These are phyloP conservation scores for Cladophialophora immunda DNA, from an alignment of 2,329 filamentous ascomycete species.

Conservation along the genomic window DNA sequence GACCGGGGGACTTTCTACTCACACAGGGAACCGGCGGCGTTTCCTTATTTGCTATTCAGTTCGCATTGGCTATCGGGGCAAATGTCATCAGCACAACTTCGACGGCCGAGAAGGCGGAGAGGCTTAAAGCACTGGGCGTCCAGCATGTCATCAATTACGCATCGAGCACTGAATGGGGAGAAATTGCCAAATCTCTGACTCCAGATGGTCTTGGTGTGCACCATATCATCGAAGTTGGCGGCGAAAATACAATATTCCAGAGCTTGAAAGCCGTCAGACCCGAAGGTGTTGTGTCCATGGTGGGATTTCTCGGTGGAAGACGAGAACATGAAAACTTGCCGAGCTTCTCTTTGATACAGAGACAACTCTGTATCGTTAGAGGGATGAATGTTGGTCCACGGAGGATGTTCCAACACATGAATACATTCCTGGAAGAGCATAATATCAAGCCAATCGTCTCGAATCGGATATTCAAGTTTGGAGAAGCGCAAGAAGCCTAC, in stretches of 20 bases:
- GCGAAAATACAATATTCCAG: conserved; percentile 65
- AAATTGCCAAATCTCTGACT: conserved; percentile 60
- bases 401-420: conserved; percentile 8
- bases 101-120: conserved; percentile 61
- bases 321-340: conserved; percentile 45
- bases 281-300: conserved; percentile 60
- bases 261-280: conserved; percentile 58
- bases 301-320: conserved; percentile 59
- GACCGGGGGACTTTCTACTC: conserved; percentile 64
- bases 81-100: conserved; percentile 68
- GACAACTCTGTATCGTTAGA: neutral
- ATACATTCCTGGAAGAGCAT: neutral
- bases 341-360: neutral
- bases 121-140: conserved; percentile 65
- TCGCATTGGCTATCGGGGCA: conserved; percentile 60
- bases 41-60: conserved; percentile 54
- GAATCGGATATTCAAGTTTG: conserved; percentile 63
- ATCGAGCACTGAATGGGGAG: conserved; percentile 66
- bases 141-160: conserved; percentile 69
- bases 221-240: conserved; percentile 72
- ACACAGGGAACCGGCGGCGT: conserved; percentile 49
- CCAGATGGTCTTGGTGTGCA: conserved; percentile 65
- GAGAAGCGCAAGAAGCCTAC: conserved; percentile 62
- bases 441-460: conserved; percentile 57
- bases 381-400: neutral